A percentile compares a stretch with the other conserved stretches of the same genome.
phyloP scores from a whole-genome alignment of 2,329 filamentous ascomycete genomes.

The Arthrobotrys pseudoclavata region DNA sequence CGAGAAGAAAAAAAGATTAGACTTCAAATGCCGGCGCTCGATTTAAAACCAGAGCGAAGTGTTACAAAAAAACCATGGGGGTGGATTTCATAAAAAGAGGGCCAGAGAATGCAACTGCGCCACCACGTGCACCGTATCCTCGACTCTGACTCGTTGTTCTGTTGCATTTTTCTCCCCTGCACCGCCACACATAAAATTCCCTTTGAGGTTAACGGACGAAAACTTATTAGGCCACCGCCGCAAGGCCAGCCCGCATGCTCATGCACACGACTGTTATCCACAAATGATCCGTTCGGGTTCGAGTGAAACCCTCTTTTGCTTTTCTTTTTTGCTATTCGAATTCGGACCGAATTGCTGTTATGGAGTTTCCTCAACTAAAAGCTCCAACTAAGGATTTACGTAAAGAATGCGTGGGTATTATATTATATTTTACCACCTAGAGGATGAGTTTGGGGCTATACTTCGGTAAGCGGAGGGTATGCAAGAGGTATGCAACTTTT shows the following conservation, averaged over 20 bases:
- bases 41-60: neutral
- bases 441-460: neutral
- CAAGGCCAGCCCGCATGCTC: conserved; percentile 21
- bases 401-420: conserved; percentile 31
- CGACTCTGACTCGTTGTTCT: conserved; percentile 59
- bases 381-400: conserved; percentile 53
- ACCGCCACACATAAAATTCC: conserved; percentile 33
- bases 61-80: conserved; percentile 8
- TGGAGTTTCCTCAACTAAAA: conserved; percentile 57
- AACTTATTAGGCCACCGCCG: conserved; percentile 19
- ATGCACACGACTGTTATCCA: conserved; percentile 41
- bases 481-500: neutral
- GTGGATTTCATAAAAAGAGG: neutral
- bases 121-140: conserved; percentile 57
- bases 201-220: neutral
- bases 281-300: neutral
- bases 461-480: neutral
- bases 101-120: conserved; percentile 36
- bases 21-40: neutral
- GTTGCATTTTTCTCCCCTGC: conserved; percentile 54
- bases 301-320: neutral
- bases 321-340: neutral
- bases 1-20: neutral
- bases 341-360: conserved; percentile 37
- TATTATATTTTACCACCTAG: neutral